Evolutionary conservation across 1,139 yeast genomes (phyloP).

Genomic region (Debaryomyces singareniensis): DNA sequence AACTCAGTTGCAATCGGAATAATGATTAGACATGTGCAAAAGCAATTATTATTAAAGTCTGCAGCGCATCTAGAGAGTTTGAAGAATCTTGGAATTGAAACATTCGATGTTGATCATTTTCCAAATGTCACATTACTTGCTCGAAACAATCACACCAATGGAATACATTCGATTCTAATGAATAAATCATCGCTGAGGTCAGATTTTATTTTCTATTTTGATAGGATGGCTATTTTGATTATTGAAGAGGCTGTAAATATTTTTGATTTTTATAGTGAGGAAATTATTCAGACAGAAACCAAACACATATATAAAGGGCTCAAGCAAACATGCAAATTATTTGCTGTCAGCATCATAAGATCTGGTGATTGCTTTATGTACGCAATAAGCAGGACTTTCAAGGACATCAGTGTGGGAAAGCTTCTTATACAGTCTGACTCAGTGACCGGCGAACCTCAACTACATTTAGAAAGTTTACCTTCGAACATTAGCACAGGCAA

Average conservation of each 20-base stretch:
- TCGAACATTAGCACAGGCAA: constrained; percentile 22
- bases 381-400: constrained; percentile 68
- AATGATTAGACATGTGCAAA: constrained; percentile 72
- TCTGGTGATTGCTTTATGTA: constrained; percentile 91
- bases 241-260: constrained; percentile 62
- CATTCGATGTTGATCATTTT: constrained; percentile 22
- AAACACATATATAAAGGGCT: constrained; percentile 35
- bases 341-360: constrained; percentile 75
- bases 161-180: constrained; percentile 66
- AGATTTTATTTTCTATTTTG: constrained; percentile 81
- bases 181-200: constrained; percentile 51
- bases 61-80: constrained; percentile 57
- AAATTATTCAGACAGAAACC: constrained; percentile 41
- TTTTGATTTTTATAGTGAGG: constrained; percentile 18
- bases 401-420: constrained; percentile 76
- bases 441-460: constrained; percentile 85
- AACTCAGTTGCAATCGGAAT: constrained; percentile 73
- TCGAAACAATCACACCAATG: constrained; percentile 60
- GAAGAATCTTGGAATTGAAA: constrained; percentile 43
- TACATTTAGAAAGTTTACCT: constrained; percentile 67
- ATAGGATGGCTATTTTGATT: constrained; percentile 67
- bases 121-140: constrained; percentile 37
- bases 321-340: constrained; percentile 38
- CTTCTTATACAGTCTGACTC: constrained; percentile 83
- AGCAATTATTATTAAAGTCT: constrained; percentile 63